Evolutionary conservation across 306 rosid genomes (phyloP).

Genomic region (Trifolium subterraneum): DNA sequence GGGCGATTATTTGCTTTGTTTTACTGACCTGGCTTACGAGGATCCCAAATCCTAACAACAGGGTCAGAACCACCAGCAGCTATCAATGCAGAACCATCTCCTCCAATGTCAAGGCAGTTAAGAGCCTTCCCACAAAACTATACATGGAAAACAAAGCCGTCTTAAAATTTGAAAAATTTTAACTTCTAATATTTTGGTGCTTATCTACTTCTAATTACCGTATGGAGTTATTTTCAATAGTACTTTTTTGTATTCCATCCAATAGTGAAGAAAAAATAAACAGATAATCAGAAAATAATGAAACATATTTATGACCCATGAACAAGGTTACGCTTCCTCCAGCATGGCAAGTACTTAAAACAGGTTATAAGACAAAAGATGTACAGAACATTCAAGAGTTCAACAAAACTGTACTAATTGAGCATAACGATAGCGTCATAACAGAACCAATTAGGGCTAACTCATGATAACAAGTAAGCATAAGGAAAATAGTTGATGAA

Average conservation of each 20-base stretch:
- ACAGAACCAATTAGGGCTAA: neutral
- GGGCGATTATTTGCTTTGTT: conserved; percentile 28
- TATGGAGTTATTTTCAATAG: conserved; percentile 16
- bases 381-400: neutral
- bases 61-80: conserved; percentile 93
- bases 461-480: neutral
- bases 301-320: conserved; percentile 1
- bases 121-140: conserved; percentile 83
- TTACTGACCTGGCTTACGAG: conserved; percentile 86
- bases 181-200: conserved; percentile 21
- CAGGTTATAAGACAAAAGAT: neutral
- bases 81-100: conserved; percentile 78
- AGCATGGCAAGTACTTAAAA: too few relatives aligned
- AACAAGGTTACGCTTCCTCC: conserved; percentile 5
- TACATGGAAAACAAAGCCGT: conserved; percentile 37
- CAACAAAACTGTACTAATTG: conserved; percentile 9
- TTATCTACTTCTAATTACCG: conserved; percentile 14
- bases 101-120: conserved; percentile 88
- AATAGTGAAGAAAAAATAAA: neutral
- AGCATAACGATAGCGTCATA: neutral
- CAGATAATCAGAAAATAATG: conserved; percentile 19
- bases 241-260: neutral
- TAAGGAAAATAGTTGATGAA: neutral
- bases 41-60: conserved; percentile 92
- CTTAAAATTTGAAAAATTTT: conserved; percentile 13